Percentiles rank a stretch among this genome's conserved stretches.
Conservation (phyloP, 2,329 filamentous ascomycete genomes). For the Lecanosticta acicola region DNA sequence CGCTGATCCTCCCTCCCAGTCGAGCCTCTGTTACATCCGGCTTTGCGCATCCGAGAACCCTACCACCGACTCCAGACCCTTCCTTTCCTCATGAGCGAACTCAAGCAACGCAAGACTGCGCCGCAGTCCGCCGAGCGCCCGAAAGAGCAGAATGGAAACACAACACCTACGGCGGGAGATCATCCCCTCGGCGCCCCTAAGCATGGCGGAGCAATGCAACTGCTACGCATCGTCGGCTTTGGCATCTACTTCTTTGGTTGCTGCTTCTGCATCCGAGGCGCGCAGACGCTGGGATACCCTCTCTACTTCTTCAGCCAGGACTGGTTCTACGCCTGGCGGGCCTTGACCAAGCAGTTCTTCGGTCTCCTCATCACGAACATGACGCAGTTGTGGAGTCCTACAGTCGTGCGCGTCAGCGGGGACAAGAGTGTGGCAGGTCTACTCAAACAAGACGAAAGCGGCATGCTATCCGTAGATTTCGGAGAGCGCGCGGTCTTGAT, state of each 20-base stretch:
- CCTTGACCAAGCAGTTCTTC: conserved; percentile 79
- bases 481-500: conserved; percentile 76
- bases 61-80: not conserved
- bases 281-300: conserved; percentile 67
- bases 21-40: not conserved
- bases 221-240: conserved; percentile 41
- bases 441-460: conserved; percentile 61
- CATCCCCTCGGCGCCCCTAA: conserved; percentile 35
- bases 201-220: conserved; percentile 40
- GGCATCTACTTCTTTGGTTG: conserved; percentile 42
- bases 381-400: conserved; percentile 80
- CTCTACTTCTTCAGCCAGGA: conserved; percentile 69
- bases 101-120: conserved; percentile 22
- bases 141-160: conserved; percentile 4
- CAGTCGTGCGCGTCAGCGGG: conserved; percentile 72
- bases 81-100: conserved; percentile 15
- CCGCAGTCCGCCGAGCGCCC: conserved; percentile 2
- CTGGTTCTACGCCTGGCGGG: conserved; percentile 77
- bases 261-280: conserved; percentile 48
- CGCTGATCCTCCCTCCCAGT: conserved; percentile 1
- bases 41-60: not conserved
- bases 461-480: conserved; percentile 68
- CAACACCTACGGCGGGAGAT: conserved; percentile 5
- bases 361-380: conserved; percentile 69
- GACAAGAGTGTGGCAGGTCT: conserved; percentile 73